These are phyloP conservation scores for Isatis tinctoria DNA, from an alignment of 345 rosid genomes.

Conservation along the genomic window DNA sequence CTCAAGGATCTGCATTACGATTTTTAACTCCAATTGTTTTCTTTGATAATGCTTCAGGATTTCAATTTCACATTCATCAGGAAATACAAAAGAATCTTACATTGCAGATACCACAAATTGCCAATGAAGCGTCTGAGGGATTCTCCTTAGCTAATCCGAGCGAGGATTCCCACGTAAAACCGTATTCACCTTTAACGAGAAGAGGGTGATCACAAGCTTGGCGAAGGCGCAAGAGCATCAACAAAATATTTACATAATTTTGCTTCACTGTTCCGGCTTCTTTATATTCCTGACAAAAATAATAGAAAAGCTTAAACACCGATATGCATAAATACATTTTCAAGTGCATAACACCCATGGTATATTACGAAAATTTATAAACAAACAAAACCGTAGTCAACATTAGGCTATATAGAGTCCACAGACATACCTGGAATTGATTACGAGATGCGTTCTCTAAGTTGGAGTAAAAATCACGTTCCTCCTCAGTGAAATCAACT, in stretches of 20 bases:
- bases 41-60: not conserved
- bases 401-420: not conserved
- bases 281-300: slow-evolving; percentile 72
- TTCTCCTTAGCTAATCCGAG: slow-evolving; percentile 57
- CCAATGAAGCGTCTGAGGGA: slow-evolving; percentile 67
- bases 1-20: not conserved
- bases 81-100: slow-evolving; percentile 42
- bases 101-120: slow-evolving; percentile 88
- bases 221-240: slow-evolving; percentile 98
- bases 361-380: not conserved
- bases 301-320: not conserved
- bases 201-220: slow-evolving; percentile 99
- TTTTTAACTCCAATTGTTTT: not conserved
- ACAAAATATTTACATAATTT: slow-evolving; percentile 87
- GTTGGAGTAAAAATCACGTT: slow-evolving; percentile 78
- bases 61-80: slow-evolving; percentile 2
- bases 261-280: slow-evolving; percentile 99
- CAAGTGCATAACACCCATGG: not conserved
- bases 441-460: slow-evolving; percentile 80
- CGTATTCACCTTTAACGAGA: slow-evolving; percentile 80
- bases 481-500: slow-evolving; percentile 80
- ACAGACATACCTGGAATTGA: slow-evolving; percentile 68
- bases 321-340: not conserved
- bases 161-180: slow-evolving; percentile 52
- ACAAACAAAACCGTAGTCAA: not conserved